These are phyloP conservation scores for Leccinum imitatum DNA, from an alignment of 768 basidiomycete genomes.

Conservation along the genomic window DNA sequence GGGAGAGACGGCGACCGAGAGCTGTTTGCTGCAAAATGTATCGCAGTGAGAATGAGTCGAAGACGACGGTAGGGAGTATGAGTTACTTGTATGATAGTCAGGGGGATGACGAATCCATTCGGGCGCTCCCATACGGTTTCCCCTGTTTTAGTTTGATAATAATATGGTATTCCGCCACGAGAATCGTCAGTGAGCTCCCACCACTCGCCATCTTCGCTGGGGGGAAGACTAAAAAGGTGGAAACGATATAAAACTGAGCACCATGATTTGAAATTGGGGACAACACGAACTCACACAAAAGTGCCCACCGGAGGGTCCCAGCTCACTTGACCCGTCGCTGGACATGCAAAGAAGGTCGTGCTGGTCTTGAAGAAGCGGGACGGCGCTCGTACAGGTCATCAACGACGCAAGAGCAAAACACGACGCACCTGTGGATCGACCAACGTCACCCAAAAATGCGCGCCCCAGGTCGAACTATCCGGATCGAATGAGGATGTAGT, in stretches of 20 bases:
- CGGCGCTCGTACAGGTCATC: constrained; percentile 10
- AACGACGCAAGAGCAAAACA: constrained; percentile 8
- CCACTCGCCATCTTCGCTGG: constrained; percentile 86
- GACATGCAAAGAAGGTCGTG: constrained; percentile 87
- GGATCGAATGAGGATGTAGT: constrained; percentile 25
- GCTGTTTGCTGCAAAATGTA: constrained; percentile 57
- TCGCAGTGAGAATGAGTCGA: constrained; percentile 6
- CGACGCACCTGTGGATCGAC: constrained; percentile 81
- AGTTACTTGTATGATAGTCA: constrained; percentile 80
- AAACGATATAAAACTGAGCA: constrained; percentile 10
- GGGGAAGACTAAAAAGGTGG: constrained; percentile 62
- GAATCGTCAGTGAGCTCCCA: constrained; percentile 91
- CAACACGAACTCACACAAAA: constrained; percentile 63
- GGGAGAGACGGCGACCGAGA: constrained; percentile 67
- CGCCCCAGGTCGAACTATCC: constrained; percentile 68
- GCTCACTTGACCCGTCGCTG: constrained; percentile 86
- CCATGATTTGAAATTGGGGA: constrained; percentile 17
- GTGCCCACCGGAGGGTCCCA: constrained; percentile 92
- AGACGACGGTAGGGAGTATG: constrained; percentile 4
- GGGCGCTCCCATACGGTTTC: constrained; percentile 95
- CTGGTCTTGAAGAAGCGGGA: constrained; percentile 40
- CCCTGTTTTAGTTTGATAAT: constrained; percentile 90
- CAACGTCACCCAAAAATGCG: constrained; percentile 93
- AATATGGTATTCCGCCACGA: constrained; percentile 83
- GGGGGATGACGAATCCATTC: constrained; percentile 83